These are phyloP conservation scores for Penicillium chermesinum DNA, from an alignment of 495 filamentous ascomycete species.

Conservation along the genomic window DNA sequence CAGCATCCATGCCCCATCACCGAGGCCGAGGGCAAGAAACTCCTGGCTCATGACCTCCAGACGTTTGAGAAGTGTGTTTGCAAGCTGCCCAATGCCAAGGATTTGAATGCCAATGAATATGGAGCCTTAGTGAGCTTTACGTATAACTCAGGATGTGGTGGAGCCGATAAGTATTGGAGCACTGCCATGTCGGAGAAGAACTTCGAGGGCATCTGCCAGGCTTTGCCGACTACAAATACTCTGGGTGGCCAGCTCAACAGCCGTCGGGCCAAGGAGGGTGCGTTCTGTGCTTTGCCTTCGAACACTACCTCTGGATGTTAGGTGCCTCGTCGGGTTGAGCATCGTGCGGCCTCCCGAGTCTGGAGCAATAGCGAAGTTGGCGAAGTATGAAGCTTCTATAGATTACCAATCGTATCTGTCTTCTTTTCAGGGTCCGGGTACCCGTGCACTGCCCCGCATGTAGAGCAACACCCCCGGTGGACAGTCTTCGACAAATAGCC, in stretches of 20 bases:
- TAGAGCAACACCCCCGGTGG: no score
- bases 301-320: constrained; percentile 9
- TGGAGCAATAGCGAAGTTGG: no score
- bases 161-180: constrained; percentile 10
- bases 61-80: constrained; percentile 32
- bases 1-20: constrained; percentile 14
- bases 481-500: no score
- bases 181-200: constrained; percentile 11
- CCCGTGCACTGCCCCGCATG: no score
- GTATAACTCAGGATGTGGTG: constrained; percentile 49
- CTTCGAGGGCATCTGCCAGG: constrained; percentile 11
- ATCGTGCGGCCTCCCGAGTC: no score
- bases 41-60: constrained; percentile 12
- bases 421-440: no score
- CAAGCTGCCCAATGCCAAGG: constrained; percentile 21
- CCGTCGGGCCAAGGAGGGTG: constrained; percentile 34
- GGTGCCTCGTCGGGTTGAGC: no score
- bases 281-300: constrained; percentile 4
- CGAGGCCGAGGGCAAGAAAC: constrained; percentile 10
- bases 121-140: constrained; percentile 46
- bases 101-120: constrained; percentile 47
- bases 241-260: constrained; percentile 55
- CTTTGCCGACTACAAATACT: constrained; percentile 14
- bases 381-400: no score
- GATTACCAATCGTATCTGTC: no score